These are phyloP conservation scores for Phascolomyces articulosus DNA, from an alignment of 371 early-diverging fungal genomes.

Conservation along the genomic window DNA sequence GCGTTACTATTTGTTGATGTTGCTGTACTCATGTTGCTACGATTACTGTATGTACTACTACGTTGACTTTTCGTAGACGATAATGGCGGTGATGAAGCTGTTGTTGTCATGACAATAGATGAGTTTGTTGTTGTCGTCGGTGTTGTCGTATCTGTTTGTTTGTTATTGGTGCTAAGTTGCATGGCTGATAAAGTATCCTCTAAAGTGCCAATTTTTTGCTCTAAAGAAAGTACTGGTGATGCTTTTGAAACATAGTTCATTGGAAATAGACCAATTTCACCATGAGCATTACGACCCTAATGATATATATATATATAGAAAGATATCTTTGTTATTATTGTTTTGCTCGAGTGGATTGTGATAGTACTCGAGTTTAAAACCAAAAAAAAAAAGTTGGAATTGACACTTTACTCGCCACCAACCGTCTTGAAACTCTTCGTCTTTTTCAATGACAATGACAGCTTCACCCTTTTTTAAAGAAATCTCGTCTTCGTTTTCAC, in stretches of 20 bases:
- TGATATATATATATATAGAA: neutral
- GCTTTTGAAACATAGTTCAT: constrained; percentile 63
- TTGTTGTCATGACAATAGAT: neutral
- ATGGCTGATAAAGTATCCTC: constrained; percentile 3
- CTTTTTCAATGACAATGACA: constrained; percentile 75
- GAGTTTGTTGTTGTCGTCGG: neutral
- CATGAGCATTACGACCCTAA: constrained; percentile 60
- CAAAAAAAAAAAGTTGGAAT: too few species aligned
- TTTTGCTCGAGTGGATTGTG: too few species aligned
- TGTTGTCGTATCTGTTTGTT: neutral
- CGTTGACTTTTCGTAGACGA: neutral
- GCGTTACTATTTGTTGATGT: neutral
- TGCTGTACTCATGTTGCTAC: too few species aligned
- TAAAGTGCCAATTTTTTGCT: constrained; percentile 8
- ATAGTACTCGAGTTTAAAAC: too few species aligned
- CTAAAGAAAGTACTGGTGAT: constrained; percentile 26
- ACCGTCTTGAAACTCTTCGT: constrained; percentile 80
- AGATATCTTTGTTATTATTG: too few species aligned
- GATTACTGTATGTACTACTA: neutral
- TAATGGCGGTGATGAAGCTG: neutral
- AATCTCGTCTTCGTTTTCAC: constrained; percentile 82
- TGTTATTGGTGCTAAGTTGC: neutral
- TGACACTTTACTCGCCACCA: constrained; percentile 80
- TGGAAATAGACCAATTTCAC: constrained; percentile 78
- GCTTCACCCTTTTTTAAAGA: constrained; percentile 70